Evolutionary conservation across 768 basidiomycete species (phyloP).

Genomic region (Boletus rex-veris): DNA sequence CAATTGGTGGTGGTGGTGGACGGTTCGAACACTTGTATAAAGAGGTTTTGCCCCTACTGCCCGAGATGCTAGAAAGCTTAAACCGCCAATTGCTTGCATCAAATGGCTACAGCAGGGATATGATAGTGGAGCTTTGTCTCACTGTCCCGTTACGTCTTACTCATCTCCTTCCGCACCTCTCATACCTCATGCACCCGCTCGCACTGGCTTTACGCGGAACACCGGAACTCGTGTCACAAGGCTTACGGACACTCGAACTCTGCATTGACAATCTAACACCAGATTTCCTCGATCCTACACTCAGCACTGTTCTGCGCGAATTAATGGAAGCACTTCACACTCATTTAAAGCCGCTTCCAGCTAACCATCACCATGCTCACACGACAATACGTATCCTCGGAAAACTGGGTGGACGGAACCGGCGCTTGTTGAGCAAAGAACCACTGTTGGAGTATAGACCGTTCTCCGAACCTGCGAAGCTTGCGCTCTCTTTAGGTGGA

Average conservation of each 20-base stretch:
- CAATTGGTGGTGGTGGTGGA: conserved; percentile 88
- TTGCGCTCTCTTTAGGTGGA: conserved; percentile 73
- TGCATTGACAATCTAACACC: conserved; percentile 98
- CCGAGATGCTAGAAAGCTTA: conserved; percentile 94
- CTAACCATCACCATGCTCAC: conserved; percentile 85
- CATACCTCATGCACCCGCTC: conserved; percentile 94
- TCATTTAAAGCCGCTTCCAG: conserved; percentile 86
- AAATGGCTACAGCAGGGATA: conserved; percentile 77
- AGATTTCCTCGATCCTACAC: conserved; percentile 95
- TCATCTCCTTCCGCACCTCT: conserved; percentile 91
- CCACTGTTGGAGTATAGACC: conserved; percentile 69
- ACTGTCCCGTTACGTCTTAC: conserved; percentile 95
- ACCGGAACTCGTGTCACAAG: conserved; percentile 90
- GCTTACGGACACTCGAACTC: conserved; percentile 93
- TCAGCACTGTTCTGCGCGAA: conserved; percentile 88
- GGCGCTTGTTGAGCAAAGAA: conserved; percentile 79
- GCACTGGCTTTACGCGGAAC: conserved; percentile 85
- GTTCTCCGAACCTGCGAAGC: conserved; percentile 65
- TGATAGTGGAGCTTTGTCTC: conserved; percentile 95
- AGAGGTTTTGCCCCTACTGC: conserved; percentile 91
- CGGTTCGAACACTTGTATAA: conserved; percentile 93
- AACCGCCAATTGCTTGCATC: conserved; percentile 87
- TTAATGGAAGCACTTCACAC: conserved; percentile 93
- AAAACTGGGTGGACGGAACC: conserved; percentile 92
- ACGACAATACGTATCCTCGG: conserved; percentile 95